Evolutionary conservation across 768 basidiomycete genomes (phyloP), one percentile per base, ranked within the genome.

Genomic region (Hypholoma fasciculare): DNA sequence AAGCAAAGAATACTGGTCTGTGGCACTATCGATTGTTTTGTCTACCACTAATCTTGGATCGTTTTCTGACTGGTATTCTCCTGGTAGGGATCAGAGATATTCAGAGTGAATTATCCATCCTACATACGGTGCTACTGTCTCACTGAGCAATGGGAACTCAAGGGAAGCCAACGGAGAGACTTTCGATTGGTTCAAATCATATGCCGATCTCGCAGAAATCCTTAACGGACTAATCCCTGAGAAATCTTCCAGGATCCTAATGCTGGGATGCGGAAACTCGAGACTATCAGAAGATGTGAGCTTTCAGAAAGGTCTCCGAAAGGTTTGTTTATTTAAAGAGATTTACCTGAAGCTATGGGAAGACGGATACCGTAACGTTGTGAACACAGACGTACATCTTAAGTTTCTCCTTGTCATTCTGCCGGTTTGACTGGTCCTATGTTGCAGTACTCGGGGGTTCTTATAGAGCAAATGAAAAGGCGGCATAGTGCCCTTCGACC

Each of bases 141-240:
- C 9, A 57, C 43, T 49, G 37, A 58, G 51, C 2, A 39, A 6
- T 12, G 23, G 9, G 46, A 36, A 37, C 51, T 54, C 56, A 63
- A 90, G 89, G 64, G 86, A 89, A 70, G 67, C 76, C 4, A 75
- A 79, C 16, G 82, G 83, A n/a, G 74, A 73, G 4, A 75, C 82
- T 6, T 93, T 90, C 61, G 92, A 94, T 72, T 94, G 92, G 92
- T 93, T 93, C 77, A 93, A 92, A 69, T 84, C 86, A 8, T 94
- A 93, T 64, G 69, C 71, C 2, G 91, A 94, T 56, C 75, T 94
- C n/a, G 80, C 86, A 7, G 71, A 79, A 49, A 71, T 87, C 17
- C 70, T 94, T 17, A 78, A 79, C 40, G 80, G 80, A 36, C 73
- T 88, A 34, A 80, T 94, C 19, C 90, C 89, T 0, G 72, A 83